Conservation (phyloP, 441 rosid genomes). For the Mallotus repandus region DNA sequence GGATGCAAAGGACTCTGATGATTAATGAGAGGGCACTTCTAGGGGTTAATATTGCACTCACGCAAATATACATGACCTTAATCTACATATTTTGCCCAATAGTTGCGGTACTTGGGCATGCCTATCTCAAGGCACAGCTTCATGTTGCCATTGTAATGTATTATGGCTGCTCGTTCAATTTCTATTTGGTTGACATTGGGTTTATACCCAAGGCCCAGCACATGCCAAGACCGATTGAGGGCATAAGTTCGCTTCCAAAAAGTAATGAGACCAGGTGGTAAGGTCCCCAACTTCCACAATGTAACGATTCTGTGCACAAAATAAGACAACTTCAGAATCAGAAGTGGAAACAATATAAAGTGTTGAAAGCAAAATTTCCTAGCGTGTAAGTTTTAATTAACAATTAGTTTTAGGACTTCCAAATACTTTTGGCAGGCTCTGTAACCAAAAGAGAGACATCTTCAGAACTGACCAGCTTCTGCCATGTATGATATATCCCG, state of each 20-base stretch:
- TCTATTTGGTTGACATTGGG: constrained; percentile 77
- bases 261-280: constrained; percentile 96
- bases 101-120: constrained; percentile 61
- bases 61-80: constrained; percentile 63
- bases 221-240: constrained; percentile 77
- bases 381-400: constrained; percentile 1
- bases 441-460: not conserved
- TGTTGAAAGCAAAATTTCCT: not conserved
- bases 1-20: constrained; percentile 2
- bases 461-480: constrained; percentile 69
- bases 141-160: constrained; percentile 95
- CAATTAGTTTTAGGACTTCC: not conserved
- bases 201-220: constrained; percentile 92
- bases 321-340: constrained; percentile 10
- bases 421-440: not conserved
- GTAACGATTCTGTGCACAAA: constrained; percentile 67
- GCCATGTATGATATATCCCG: constrained; percentile 76
- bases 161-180: constrained; percentile 73
- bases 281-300: constrained; percentile 94
- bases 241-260: constrained; percentile 76
- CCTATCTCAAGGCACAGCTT: constrained; percentile 98
- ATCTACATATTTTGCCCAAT: constrained; percentile 79
- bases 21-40: constrained; percentile 12
- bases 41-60: constrained; percentile 91
- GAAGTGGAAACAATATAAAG: constrained; percentile 9